These are phyloP conservation scores for Pythium oligandrum DNA, from an alignment of 352 stramenopile species.

Conservation along the genomic window DNA sequence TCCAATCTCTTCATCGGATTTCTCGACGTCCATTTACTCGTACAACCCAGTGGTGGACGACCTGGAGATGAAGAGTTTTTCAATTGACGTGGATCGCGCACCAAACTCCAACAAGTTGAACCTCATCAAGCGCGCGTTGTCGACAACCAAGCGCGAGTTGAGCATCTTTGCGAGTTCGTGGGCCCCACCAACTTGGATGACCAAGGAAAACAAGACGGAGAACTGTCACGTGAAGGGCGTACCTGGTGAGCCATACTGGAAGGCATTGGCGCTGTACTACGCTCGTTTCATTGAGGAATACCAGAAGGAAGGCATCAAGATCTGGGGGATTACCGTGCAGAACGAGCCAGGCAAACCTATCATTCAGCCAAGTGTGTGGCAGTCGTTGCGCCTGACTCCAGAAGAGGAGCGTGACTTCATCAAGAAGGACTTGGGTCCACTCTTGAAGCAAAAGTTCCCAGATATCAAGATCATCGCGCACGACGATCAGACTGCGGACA, in stretches of 20 bases:
- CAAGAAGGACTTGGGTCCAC: slow-evolving; percentile 70
- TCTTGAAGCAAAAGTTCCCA: slow-evolving; percentile 57
- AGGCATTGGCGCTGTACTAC: slow-evolving; percentile 84
- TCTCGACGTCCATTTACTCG: slow-evolving; percentile 83
- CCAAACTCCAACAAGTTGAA: slow-evolving; percentile 55
- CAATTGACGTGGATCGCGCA: slow-evolving; percentile 76
- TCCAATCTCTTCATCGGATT: slow-evolving; percentile 84
- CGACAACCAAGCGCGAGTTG: slow-evolving; percentile 38
- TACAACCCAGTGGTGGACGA: slow-evolving; percentile 83
- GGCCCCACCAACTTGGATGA: slow-evolving; percentile 87
- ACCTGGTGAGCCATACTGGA: slow-evolving; percentile 53
- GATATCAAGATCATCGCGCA: slow-evolving; percentile 79
- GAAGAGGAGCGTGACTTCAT: slow-evolving; percentile 58
- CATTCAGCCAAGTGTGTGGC: slow-evolving; percentile 39
- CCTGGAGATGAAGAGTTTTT: slow-evolving; percentile 77
- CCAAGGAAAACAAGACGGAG: slow-evolving; percentile 51
- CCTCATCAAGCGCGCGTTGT: slow-evolving; percentile 60
- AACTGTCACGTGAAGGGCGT: slow-evolving; percentile 56
- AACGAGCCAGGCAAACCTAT: slow-evolving; percentile 69
- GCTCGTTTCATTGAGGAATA: slow-evolving; percentile 85
- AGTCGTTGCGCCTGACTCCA: slow-evolving; percentile 42
- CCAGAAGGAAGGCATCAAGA: slow-evolving; percentile 54
- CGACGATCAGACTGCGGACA: slow-evolving; percentile 78
- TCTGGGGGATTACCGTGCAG: slow-evolving; percentile 83
- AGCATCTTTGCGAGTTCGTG: slow-evolving; percentile 77